Conservation (phyloP, 352 stramenopile genomes). For the Peronosclerospora sorghi region DNA sequence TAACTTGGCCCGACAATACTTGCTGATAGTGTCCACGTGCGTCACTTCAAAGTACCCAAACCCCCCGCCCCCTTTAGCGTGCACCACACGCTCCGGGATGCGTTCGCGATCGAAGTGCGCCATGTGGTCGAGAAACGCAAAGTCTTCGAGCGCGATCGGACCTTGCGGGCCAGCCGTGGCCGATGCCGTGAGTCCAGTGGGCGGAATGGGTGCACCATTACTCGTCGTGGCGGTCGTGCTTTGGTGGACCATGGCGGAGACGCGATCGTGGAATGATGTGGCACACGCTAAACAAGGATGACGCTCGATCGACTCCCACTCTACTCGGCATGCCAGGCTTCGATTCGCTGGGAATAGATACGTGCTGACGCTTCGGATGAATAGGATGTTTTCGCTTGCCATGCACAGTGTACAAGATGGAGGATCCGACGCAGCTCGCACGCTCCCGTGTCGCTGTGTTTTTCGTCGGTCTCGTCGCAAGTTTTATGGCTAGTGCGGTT, state of each 20-base stretch:
- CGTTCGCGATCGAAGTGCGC: constrained; percentile 26
- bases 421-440: too few relatives aligned
- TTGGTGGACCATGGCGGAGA: not conserved
- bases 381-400: too few relatives aligned
- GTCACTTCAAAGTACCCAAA: constrained; percentile 90
- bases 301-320: too few relatives aligned
- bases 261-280: too few relatives aligned
- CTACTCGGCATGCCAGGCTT: too few relatives aligned
- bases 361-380: too few relatives aligned
- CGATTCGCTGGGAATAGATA: too few relatives aligned
- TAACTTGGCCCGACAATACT: constrained; percentile 71
- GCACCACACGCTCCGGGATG: constrained; percentile 24
- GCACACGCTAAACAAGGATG: too few relatives aligned
- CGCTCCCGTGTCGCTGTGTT: too few relatives aligned
- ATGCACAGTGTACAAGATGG: too few relatives aligned
- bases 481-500: not conserved
- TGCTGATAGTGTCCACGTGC: constrained; percentile 34
- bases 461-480: too few relatives aligned
- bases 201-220: constrained; percentile 19
- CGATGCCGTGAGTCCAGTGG: constrained; percentile 17
- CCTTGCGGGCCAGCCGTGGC: constrained; percentile 16
- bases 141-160: constrained; percentile 17
- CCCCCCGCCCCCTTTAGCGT: constrained; percentile 48
- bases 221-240: constrained; percentile 14
- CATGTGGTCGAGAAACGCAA: constrained; percentile 25